Percentiles rank a stretch among this genome's conserved stretches.
Evolutionary conservation across 73 alveolate species (phyloP).

Genomic region (Blepharisma japonicum): DNA sequence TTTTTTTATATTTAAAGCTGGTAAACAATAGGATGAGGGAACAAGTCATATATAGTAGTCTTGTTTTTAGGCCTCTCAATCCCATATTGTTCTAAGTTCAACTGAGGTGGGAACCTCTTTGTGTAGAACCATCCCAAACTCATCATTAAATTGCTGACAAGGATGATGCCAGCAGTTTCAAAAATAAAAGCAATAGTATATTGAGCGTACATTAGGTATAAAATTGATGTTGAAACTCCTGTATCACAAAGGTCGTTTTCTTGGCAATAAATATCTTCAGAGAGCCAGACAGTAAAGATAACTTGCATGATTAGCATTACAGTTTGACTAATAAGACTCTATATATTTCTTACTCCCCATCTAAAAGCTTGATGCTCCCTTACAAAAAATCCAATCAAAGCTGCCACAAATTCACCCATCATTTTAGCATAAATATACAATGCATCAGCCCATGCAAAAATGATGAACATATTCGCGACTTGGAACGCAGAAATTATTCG

Average conservation of each 20-base stretch:
- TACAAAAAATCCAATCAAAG: not conserved
- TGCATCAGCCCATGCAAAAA: conserved; percentile 13
- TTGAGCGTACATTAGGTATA: conserved; percentile 21
- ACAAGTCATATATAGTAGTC: conserved; percentile 10
- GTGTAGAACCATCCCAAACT: conserved; percentile 26
- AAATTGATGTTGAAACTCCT: not conserved
- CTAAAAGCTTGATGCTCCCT: not conserved
- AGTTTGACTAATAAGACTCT: not conserved
- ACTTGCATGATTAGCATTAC: conserved; percentile 11
- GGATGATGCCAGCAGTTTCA: conserved; percentile 8
- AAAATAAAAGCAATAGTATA: conserved; percentile 15
- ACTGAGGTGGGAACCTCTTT: conserved; percentile 12
- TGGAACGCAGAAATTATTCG: not conserved
- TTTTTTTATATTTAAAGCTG: not conserved
- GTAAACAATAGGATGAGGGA: conserved; percentile 28
- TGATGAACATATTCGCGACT: conserved; percentile 2
- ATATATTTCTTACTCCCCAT: conserved; percentile 13
- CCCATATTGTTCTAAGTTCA: conserved; percentile 9
- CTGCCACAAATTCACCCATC: conserved; percentile 6
- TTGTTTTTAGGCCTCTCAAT: conserved; percentile 19
- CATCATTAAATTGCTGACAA: conserved; percentile 15
- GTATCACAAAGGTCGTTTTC: not conserved
- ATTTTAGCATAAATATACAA: not conserved
- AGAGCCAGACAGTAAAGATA: not conserved
- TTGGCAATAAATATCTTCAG: not conserved